A percentile compares a stretch with the other conserved stretches of the same genome.
Conservation (phyloP, 2,329 filamentous ascomycete genomes). For the Arthrinium phaeospermum region DNA sequence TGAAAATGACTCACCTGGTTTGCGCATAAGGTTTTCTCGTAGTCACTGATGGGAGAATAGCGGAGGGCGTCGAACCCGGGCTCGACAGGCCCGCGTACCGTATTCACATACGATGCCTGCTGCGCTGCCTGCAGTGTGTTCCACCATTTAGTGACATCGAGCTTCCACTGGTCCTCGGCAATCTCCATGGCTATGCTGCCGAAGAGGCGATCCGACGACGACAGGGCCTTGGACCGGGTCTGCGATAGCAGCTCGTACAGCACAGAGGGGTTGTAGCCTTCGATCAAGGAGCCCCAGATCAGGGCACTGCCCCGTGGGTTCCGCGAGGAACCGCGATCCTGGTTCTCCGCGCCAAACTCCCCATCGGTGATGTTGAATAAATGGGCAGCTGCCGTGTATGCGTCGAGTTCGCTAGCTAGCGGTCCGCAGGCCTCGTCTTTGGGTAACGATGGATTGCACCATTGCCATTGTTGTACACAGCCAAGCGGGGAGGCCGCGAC, state of each 20-base stretch:
- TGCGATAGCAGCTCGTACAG: not conserved
- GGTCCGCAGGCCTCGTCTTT: not conserved
- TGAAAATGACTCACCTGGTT: not conserved
- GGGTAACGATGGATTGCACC: not conserved
- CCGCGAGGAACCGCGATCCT: not conserved
- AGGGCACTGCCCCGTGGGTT: not conserved
- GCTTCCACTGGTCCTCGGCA: constrained; percentile 5
- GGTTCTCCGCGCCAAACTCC: not conserved
- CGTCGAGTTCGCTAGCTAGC: not conserved
- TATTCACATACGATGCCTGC: not conserved
- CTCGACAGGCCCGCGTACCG: not conserved
- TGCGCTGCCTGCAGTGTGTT: not conserved
- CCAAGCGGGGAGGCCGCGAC: constrained; percentile 15
- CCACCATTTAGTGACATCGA: not conserved
- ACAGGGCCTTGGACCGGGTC: not conserved
- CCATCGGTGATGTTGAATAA: not conserved
- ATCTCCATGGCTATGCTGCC: not conserved
- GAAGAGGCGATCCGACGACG: not conserved
- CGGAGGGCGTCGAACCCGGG: not conserved
- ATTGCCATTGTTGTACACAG: constrained; percentile 15
- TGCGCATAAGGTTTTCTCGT: not conserved
- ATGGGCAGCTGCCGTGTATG: not conserved
- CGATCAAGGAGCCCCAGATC: not conserved
- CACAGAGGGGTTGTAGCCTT: no score
- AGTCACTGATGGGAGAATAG: not conserved